Percentiles rank a stretch among this genome's conserved stretches.
These are phyloP conservation scores for Eucalyptus albens DNA, from an alignment of 345 rosid genomes.

Conservation along the genomic window DNA sequence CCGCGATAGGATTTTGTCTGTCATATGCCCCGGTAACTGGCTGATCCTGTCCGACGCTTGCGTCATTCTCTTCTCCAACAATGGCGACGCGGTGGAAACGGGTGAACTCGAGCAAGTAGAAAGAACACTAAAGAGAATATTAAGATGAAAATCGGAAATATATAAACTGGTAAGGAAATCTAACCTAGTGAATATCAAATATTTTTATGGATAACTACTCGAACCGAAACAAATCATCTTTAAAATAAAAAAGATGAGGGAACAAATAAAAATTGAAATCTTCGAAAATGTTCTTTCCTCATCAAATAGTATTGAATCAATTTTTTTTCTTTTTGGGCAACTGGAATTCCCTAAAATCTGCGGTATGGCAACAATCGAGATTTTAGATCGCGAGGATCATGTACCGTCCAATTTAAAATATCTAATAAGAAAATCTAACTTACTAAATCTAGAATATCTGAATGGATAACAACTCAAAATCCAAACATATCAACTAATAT, in stretches of 20 bases:
- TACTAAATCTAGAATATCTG: not conserved
- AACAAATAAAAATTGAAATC: not conserved
- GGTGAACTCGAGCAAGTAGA: not conserved
- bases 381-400: not conserved
- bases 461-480: not conserved
- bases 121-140: not conserved
- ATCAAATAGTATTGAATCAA: not conserved
- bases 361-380: not conserved
- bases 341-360: not conserved
- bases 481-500: not conserved
- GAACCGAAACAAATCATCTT: not conserved
- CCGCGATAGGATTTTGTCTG: not conserved
- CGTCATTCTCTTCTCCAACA: not conserved
- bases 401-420: not conserved
- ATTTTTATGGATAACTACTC: not conserved
- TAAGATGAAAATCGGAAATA: rapidly evolving
- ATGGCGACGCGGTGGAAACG: not conserved
- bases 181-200: not conserved
- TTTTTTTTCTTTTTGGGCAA: not conserved
- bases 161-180: not conserved
- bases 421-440: not conserved
- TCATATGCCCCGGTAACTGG: not conserved
- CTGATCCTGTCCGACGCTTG: slow-evolving; percentile 22
- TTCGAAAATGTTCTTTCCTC: not conserved
- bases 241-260: not conserved